phyloP scores from a whole-genome alignment of 306 rosid species.

The Gastrolobium bilobum region DNA sequence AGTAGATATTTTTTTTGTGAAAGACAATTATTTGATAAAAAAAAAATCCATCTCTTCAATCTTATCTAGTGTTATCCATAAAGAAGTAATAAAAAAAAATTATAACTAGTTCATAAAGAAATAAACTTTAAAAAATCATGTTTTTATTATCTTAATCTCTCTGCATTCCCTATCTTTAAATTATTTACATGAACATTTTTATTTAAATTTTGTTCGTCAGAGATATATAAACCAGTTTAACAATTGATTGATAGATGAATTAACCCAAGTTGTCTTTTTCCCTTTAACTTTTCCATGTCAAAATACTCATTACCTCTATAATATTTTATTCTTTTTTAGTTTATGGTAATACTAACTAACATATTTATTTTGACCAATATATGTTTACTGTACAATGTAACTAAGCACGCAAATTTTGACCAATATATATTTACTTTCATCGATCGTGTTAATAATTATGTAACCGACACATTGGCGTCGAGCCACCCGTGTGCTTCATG shows the following conservation, averaged over 20 bases:
- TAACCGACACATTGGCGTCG: neutral
- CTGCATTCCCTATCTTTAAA: no score
- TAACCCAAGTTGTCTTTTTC: neutral
- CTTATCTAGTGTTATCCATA: no score
- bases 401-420: neutral
- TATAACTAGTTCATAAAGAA: no score
- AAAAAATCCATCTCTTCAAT: no score
- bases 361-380: neutral
- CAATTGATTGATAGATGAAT: neutral
- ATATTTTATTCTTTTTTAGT: neutral
- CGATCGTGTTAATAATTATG: neutral
- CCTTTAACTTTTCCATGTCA: neutral
- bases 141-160: no score
- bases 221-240: neutral
- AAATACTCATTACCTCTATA: neutral
- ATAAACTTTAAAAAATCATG: no score
- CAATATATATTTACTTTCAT: neutral
- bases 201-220: neutral
- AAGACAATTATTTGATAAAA: no score
- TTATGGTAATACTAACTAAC: neutral
- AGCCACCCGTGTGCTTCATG: conserved; percentile 34
- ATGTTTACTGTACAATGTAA: neutral
- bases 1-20: no score
- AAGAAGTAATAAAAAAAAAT: no score
- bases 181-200: neutral